A percentile compares a stretch with the other conserved stretches of the same genome.
Evolutionary conservation across 2,329 filamentous ascomycete genomes (phyloP).

Genomic region (Curvularia spicifera): DNA sequence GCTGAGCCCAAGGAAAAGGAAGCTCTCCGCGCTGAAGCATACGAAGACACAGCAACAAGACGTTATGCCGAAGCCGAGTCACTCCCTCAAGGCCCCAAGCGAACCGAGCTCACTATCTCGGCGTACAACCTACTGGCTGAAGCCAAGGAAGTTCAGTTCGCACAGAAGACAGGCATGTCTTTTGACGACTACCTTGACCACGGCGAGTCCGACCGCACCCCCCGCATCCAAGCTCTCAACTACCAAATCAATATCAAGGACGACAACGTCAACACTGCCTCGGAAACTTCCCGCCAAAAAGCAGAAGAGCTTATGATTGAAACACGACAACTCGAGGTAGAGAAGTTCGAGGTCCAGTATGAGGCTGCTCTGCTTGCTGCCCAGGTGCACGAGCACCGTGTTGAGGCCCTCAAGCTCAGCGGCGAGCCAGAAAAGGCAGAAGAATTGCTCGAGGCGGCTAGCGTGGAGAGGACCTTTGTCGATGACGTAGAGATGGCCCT

Average conservation of each 20-base stretch:
- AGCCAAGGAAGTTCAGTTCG: slow-evolving; percentile 36
- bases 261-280: slow-evolving; percentile 17
- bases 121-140: slow-evolving; percentile 41
- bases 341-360: slow-evolving; percentile 23
- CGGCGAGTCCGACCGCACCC: slow-evolving; percentile 13
- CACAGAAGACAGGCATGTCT: slow-evolving; percentile 26
- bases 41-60: slow-evolving; percentile 33
- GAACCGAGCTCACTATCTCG: slow-evolving; percentile 29
- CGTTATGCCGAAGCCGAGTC: slow-evolving; percentile 33
- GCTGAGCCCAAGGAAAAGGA: slow-evolving; percentile 28
- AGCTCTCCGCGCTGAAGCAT: slow-evolving; percentile 31
- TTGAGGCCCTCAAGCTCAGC: slow-evolving; percentile 21
- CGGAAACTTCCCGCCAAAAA: slow-evolving; percentile 19
- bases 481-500: slow-evolving; percentile 19
- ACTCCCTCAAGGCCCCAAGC: slow-evolving; percentile 28
- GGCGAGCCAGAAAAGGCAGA: slow-evolving; percentile 21
- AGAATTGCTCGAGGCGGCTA: slow-evolving; percentile 20
- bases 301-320: slow-evolving; percentile 26
- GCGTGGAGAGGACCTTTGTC: slow-evolving; percentile 25
- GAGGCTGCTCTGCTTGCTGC: slow-evolving; percentile 31
- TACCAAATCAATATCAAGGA: slow-evolving; percentile 31
- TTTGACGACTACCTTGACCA: slow-evolving; percentile 24
- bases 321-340: slow-evolving; percentile 24
- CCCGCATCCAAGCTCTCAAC: slow-evolving; percentile 26
- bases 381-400: slow-evolving; percentile 32